Evolutionary conservation across 345 rosid species (phyloP).

Genomic region (Streptanthus diversifolius): DNA sequence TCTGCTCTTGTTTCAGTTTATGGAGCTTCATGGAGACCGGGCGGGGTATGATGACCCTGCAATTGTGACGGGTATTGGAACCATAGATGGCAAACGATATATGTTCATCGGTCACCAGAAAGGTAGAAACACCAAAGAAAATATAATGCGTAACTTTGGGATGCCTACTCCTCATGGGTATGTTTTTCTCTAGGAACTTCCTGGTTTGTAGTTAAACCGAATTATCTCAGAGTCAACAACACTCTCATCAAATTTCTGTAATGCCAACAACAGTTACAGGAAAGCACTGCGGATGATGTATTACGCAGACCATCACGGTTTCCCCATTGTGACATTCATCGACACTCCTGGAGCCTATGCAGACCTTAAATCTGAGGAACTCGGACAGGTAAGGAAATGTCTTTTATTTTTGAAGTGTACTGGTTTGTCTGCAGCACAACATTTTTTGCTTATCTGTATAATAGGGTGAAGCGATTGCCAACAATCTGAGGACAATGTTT

Average conservation of each 20-base stretch:
- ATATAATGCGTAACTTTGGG: constrained; percentile 91
- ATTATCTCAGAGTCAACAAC: constrained; percentile 8
- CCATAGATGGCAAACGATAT: constrained; percentile 72
- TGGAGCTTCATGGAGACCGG: constrained; percentile 98
- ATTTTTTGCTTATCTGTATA: background rate
- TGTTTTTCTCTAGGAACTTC: constrained; percentile 17
- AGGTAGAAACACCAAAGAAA: constrained; percentile 98
- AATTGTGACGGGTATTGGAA: constrained; percentile 91
- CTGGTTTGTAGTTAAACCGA: background rate
- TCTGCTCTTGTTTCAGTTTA: constrained; percentile 50
- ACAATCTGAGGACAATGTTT: constrained; percentile 91
- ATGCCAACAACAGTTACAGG: constrained; percentile 54
- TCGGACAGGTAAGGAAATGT: constrained; percentile 55
- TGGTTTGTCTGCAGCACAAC: background rate
- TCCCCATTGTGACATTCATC: constrained; percentile 73
- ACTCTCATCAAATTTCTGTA: constrained; percentile 11
- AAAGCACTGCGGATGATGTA: constrained; percentile 86
- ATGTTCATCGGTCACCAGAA: constrained; percentile 99
- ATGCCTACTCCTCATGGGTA: constrained; percentile 99
- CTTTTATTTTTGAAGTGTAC: constrained; percentile 1
- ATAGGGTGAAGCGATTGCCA: constrained; percentile 98
- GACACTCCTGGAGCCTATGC: constrained; percentile 89
- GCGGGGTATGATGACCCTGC: constrained; percentile 99
- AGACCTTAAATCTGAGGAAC: constrained; percentile 72
- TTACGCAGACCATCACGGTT: constrained; percentile 82